Base-by-base conservation (phyloP, 2,329 filamentous ascomycete species). In the Diplodia corticola region DNA sequence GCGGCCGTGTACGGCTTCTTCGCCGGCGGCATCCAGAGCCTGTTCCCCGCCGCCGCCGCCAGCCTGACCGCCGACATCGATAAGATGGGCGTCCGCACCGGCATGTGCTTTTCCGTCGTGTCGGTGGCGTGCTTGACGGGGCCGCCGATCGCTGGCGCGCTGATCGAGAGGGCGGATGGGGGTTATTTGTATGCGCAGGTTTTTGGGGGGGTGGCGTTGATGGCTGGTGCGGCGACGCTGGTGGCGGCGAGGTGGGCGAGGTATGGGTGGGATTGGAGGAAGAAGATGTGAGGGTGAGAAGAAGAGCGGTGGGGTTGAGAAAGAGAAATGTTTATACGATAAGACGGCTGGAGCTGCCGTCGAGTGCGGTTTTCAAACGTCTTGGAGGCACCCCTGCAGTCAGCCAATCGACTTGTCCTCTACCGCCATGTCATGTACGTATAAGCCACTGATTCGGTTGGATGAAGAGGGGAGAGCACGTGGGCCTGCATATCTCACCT, bases 1-100 rank as follows among this genome's bases (percentile, higher is more conserved):
- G 76, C 78, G 26, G 71, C 80, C 2, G 66, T 82, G 53, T 83
- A 82, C 66, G 83, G 83, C 3, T 80, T 84, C 68, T 79, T 81
- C 60, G 79, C 80, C 1, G 81, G 81, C 4, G 78, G 75, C 2
- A 73, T 84, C 15, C 78, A 84, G 53, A 78, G 78, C 5, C 73
- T 84, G 28, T 78, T 80, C 0, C 77, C 80, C 1, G 77, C 80
- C 0, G 79, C 80, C 0, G 71, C 83, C 13, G 77, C 79, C 1
- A 76, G 74, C 35, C 73, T 84, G 33, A 80, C 81, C 2, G 72
- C 74, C 0, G 80, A 83, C 59, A 69, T 80, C 66, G 70, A 71
- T 54, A 73, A 72, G 60, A 68, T 82, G 15, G 82, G 82, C 7
- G 74, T 76, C 2, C 68, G 78, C n/a, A 75, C 80, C 67, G 79